Percentiles rank a stretch among this genome's conserved stretches.
Conservation (phyloP, 176 grass and related monocot genomes). For the Carex cristatella region DNA sequence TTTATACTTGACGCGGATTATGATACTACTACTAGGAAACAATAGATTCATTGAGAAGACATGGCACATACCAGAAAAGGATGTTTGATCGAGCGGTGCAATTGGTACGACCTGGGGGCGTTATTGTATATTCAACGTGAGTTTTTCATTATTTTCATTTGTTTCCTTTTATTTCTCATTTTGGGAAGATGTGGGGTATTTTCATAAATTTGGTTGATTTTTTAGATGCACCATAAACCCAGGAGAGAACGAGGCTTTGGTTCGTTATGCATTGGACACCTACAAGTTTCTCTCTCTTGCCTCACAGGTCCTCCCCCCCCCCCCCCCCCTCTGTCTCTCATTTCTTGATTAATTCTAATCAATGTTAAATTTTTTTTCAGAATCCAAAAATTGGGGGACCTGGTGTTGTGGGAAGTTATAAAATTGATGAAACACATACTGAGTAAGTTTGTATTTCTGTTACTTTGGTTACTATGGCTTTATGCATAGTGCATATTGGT, state of each 20-base stretch:
- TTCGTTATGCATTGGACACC: conserved; percentile 85
- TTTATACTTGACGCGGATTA: background rate
- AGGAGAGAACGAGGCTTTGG: conserved; percentile 87
- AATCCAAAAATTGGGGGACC: conserved; percentile 75
- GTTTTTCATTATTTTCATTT: conserved; percentile 23
- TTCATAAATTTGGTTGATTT: conserved; percentile 1
- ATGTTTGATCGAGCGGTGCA: conserved; percentile 95
- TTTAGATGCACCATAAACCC: conserved; percentile 97
- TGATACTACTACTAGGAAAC: conserved; percentile 55
- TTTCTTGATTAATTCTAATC: background rate
- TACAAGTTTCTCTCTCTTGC: conserved; percentile 71
- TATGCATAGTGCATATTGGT: no score
- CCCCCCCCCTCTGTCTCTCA: background rate
- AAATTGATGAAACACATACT: conserved; percentile 41
- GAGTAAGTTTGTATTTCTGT: conserved; percentile 63
- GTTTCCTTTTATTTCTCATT: background rate
- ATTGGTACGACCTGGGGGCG: conserved; percentile 76
- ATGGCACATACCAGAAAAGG: conserved; percentile 74
- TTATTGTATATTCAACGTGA: conserved; percentile 96
- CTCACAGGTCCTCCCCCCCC: conserved; percentile 44
- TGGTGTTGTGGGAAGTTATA: conserved; percentile 65
- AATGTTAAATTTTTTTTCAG: conserved; percentile 36
- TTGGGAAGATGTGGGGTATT: background rate
- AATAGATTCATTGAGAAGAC: conserved; percentile 66
- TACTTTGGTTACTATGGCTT: background rate